phyloP scores from a whole-genome alignment of 202 grass and related monocot genomes.

The Zizania palustris region DNA sequence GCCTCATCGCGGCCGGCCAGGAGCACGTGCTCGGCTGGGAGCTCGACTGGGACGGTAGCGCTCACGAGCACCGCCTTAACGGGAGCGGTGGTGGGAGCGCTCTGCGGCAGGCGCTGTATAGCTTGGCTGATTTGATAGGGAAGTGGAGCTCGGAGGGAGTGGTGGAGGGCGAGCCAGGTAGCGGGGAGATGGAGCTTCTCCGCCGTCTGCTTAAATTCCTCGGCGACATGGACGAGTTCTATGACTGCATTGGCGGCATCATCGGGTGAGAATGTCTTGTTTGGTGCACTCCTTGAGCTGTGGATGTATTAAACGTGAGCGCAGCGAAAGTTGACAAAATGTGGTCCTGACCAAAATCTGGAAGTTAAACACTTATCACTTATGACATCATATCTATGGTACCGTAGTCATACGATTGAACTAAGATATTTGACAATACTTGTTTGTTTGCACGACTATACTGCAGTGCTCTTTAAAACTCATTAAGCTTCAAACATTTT shows the following conservation, averaged over 20 bases:
- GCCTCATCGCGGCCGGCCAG: constrained; percentile 81
- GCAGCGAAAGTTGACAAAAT: constrained; percentile 29
- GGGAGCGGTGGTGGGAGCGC: constrained; percentile 40
- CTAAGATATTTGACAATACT: neutral
- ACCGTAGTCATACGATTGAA: neutral
- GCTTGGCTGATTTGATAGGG: constrained; percentile 65
- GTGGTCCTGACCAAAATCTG: neutral
- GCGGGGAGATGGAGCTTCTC: constrained; percentile 50
- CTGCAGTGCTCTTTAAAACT: constrained; percentile 5
- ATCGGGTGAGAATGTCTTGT: constrained; percentile 68
- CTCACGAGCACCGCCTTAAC: constrained; percentile 25
- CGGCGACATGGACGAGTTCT: constrained; percentile 72
- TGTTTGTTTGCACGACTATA: neutral
- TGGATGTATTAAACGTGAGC: constrained; percentile 15
- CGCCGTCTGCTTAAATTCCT: constrained; percentile 71
- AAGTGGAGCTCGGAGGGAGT: constrained; percentile 67
- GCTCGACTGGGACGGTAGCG: constrained; percentile 54
- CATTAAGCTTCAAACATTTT: constrained; percentile 6
- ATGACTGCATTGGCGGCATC: constrained; percentile 93
- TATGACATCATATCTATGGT: neutral
- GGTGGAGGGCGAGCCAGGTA: constrained; percentile 27
- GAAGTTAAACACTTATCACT: constrained; percentile 5
- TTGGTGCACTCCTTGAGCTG: constrained; percentile 13
- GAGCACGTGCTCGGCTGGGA: constrained; percentile 81
- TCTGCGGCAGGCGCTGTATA: constrained; percentile 67